phyloP scores from a whole-genome alignment of 176 grass and related monocot species.

The Rhipidocladum racemiflorum region DNA sequence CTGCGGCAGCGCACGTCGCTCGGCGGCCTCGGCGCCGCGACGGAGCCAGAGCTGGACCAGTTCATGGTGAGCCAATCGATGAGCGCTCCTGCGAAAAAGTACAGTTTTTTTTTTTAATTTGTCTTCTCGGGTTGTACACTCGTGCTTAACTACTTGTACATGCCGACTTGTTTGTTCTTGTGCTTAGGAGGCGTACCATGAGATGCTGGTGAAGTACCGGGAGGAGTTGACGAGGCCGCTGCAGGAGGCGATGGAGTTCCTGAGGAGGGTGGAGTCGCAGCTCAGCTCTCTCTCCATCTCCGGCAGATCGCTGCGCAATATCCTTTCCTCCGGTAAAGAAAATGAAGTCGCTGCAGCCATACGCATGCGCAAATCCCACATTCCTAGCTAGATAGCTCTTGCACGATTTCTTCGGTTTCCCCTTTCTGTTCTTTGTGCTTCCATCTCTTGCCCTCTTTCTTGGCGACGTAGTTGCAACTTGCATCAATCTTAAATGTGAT shows the following conservation, averaged over 20 bases:
- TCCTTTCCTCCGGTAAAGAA: conserved; percentile 74
- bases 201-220: conserved; percentile 97
- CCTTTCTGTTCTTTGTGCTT: neutral
- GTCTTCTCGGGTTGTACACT: neutral
- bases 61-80: conserved; percentile 67
- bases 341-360: conserved; percentile 8
- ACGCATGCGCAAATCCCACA: neutral
- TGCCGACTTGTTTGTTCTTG: neutral
- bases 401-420: neutral
- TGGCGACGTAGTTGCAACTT: neutral
- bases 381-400: neutral
- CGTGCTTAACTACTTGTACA: neutral
- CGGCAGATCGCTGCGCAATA: conserved; percentile 68
- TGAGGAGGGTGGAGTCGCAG: conserved; percentile 79
- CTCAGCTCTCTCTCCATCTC: conserved; percentile 88
- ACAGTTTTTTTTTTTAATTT: neutral
- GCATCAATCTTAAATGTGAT: neutral
- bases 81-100: neutral
- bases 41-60: conserved; percentile 93
- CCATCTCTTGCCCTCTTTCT: neutral
- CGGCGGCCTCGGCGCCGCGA: conserved; percentile 46
- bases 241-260: conserved; percentile 95
- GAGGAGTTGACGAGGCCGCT: conserved; percentile 91
- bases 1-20: conserved; percentile 63
- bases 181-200: conserved; percentile 87